Conservation (phyloP, 2,329 filamentous ascomycete species). For the Neonectria sp. region DNA sequence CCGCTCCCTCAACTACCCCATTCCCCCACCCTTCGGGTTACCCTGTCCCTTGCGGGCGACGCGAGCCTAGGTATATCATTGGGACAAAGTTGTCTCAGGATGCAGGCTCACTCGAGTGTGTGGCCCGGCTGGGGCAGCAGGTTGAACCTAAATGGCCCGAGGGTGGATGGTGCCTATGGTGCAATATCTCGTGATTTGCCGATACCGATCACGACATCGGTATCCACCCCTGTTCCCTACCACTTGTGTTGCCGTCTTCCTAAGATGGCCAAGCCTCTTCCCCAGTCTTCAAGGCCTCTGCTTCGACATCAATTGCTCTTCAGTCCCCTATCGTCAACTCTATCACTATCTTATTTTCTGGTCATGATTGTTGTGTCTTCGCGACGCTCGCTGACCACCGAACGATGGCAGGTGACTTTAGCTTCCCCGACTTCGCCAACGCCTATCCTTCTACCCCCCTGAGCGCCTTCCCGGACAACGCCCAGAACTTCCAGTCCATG, state of each 20-base stretch:
- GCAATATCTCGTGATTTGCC: conserved; percentile 73
- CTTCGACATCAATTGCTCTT: conserved; percentile 42
- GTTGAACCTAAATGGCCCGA: conserved; percentile 45
- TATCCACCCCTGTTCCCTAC: conserved; percentile 40
- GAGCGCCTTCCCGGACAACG: conserved; percentile 55
- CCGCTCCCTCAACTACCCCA: conserved; percentile 29
- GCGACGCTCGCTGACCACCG: conserved; percentile 46
- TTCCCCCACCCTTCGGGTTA: conserved; percentile 30
- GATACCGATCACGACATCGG: conserved; percentile 48
- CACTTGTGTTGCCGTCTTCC: conserved; percentile 45
- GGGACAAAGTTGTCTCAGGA: conserved; percentile 42
- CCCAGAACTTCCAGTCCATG: conserved; percentile 64
- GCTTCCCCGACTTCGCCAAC: conserved; percentile 68
- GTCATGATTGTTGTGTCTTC: conserved; percentile 43
- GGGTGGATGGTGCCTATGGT: conserved; percentile 68
- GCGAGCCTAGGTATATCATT: conserved; percentile 33
- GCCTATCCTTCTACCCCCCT: conserved; percentile 66
- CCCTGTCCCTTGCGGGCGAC: conserved; percentile 38
- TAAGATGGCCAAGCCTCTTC: conserved; percentile 46
- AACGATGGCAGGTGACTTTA: conserved; percentile 71
- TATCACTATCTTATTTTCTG: conserved; percentile 30
- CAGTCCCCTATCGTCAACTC: conserved; percentile 37
- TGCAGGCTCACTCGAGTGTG: conserved; percentile 39
- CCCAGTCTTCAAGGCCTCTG: conserved; percentile 37
- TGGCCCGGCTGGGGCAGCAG: conserved; percentile 39